A percentile compares a stretch with the other conserved stretches of the same genome.
phyloP scores from a whole-genome alignment of 2,329 filamentous ascomycete genomes.

The Pestalotiopsis sp. region DNA sequence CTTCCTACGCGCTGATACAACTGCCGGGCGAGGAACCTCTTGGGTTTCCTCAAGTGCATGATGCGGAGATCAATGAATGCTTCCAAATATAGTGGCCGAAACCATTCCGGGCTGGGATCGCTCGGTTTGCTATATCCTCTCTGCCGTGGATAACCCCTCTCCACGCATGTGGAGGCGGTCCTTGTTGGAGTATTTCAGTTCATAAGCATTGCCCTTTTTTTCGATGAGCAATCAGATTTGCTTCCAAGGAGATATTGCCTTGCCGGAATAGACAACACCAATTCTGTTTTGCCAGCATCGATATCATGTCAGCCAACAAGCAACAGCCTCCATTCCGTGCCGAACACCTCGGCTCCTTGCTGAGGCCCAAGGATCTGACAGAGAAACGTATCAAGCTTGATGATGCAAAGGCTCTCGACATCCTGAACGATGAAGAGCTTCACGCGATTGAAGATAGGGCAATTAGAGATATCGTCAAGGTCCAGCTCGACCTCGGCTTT shows the following conservation, averaged over 20 bases:
- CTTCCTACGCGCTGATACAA: background rate
- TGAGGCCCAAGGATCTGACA: slow-evolving; percentile 65
- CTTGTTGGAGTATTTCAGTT: background rate
- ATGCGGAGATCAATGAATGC: too few relatives aligned
- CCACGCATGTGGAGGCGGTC: background rate
- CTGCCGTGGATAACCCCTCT: background rate
- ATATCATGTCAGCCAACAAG: slow-evolving; percentile 28
- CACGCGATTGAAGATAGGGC: slow-evolving; percentile 57
- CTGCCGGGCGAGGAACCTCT: background rate
- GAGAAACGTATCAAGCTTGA: slow-evolving; percentile 55
- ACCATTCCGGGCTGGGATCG: too few relatives aligned
- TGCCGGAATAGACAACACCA: too few relatives aligned
- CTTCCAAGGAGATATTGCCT: background rate
- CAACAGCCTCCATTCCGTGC: slow-evolving; percentile 65
- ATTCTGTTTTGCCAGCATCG: background rate
- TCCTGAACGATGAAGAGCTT: slow-evolving; percentile 43
- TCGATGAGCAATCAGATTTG: background rate
- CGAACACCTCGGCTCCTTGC: slow-evolving; percentile 73
- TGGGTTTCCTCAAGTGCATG: background rate
- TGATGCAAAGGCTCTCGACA: slow-evolving; percentile 35
- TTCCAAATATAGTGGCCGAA: too few relatives aligned
- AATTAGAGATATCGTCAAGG: slow-evolving; percentile 66
- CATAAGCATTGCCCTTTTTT: background rate
- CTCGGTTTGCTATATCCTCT: background rate
- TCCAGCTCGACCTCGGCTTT: slow-evolving; percentile 67